Evolutionary conservation across 805 yeast species (phyloP).

Genomic region (Metschnikowia koreensis): DNA sequence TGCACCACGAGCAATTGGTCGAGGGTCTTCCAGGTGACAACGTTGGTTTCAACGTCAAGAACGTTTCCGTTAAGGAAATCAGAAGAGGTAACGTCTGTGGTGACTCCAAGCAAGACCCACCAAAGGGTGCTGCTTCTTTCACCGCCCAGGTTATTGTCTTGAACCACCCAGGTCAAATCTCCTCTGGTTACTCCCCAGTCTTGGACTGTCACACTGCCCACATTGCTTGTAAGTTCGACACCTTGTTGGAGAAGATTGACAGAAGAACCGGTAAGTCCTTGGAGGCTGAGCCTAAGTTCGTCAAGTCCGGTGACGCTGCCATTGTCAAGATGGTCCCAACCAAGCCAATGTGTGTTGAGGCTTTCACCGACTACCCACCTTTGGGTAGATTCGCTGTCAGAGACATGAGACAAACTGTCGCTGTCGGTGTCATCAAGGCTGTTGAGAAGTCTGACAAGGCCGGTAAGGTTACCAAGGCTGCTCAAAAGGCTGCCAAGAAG

Average conservation of each 20-base stretch:
- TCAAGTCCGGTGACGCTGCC: conserved; percentile 41
- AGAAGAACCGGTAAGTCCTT: conserved; percentile 55
- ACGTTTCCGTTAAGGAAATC: conserved; percentile 83
- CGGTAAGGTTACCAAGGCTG: conserved; percentile 97
- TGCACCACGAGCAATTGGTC: conserved; percentile 79
- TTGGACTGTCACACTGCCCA: conserved; percentile 92
- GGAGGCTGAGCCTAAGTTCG: conserved; percentile 34
- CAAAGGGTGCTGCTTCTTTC: conserved; percentile 76
- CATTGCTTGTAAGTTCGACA: conserved; percentile 85
- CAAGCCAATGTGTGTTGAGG: conserved; percentile 46
- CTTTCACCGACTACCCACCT: conserved; percentile 46
- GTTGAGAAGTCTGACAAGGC: conserved; percentile 85
- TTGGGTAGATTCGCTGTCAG: conserved; percentile 68
- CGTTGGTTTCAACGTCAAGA: conserved; percentile 88
- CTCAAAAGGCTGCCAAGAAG: conserved; percentile 77
- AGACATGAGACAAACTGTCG: conserved; percentile 99
- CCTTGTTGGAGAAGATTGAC: conserved; percentile 80
- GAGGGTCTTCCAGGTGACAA: conserved; percentile 91
- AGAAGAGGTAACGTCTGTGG: conserved; percentile 93
- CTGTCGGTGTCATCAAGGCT: conserved; percentile 98
- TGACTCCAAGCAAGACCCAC: conserved; percentile 88
- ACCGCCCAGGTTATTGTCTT: conserved; percentile 80
- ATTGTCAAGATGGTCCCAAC: conserved; percentile 43
- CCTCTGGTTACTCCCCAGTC: conserved; percentile 90
- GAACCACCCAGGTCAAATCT: conserved; percentile 90